Evolutionary conservation across 148 eudicot genomes (phyloP), one percentile per base, ranked within the genome.

Genomic region (Chenopodium formosanum): DNA sequence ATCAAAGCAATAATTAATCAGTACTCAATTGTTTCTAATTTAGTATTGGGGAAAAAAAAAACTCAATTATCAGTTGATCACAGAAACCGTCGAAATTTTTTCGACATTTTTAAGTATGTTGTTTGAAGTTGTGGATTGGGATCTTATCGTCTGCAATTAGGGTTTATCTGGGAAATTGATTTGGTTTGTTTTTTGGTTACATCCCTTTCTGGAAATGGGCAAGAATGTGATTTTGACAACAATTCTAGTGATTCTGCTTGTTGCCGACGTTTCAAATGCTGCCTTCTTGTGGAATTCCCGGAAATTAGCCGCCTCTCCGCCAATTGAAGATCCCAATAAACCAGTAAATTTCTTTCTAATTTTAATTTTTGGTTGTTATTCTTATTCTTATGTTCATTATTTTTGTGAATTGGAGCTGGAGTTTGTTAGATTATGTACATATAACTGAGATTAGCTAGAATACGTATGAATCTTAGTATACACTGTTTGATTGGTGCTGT

Each of bases 191-290:
- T 40, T 37, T 40, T 40, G 70, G n/a, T 79, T 37, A 78, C 73
- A 16, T 48, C 53, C 72, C 65, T 70, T 32, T n/a, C 53, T 16
- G 23, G 52, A 73, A 67, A 90, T 88, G 95, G 89, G 81, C 67
- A 86, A 64, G 70, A 70, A 67, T 81, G 77, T 84, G 74, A 81
- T 81, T 78, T 73, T 88, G 17, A 58, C 78, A 32, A 12, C 81
- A 7, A 56, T 88, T 68, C 23, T 92, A 52, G 73, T 84, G 60
- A 67, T 89, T 29, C 34, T 86, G 56, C 17, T 87, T 32, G 29
- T 82, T 75, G 73, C 84, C n/a, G 84, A 77, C 62, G 75, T 78
- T 88, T 81, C 86, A 1, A 14, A 74, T 78, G 92, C 88, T 69
- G 75, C 81, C 16, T 75, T 83, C 7, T 44, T 75, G 58, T 74